These are phyloP conservation scores for Helenozyma baotianmanensis DNA, from an alignment of 805 yeast genomes.

Conservation along the genomic window DNA sequence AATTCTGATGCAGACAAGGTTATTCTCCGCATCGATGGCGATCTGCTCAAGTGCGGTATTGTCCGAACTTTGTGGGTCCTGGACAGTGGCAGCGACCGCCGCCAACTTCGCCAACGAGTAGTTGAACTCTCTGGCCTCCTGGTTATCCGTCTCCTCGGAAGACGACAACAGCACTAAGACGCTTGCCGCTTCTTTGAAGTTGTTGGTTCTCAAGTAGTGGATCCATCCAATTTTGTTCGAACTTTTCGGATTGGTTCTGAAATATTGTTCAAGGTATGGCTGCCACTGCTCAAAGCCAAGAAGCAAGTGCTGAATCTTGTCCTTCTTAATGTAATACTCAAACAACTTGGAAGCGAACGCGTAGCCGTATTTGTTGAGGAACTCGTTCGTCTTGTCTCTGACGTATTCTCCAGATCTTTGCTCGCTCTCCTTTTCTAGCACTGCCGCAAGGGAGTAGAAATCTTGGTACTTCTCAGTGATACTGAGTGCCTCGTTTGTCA, in stretches of 20 bases:
- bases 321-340: conserved; percentile 49
- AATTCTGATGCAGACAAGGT: conserved; percentile 44
- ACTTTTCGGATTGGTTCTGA: conserved; percentile 36
- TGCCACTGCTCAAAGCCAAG: conserved; percentile 53
- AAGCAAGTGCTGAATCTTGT: conserved; percentile 51
- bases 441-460: conserved; percentile 56
- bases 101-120: conserved; percentile 71
- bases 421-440: conserved; percentile 32
- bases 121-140: conserved; percentile 48
- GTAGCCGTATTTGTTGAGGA: conserved; percentile 60
- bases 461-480: conserved; percentile 67
- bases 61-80: conserved; percentile 1
- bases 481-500: conserved; percentile 50
- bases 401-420: conserved; percentile 14
- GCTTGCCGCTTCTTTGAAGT: conserved; percentile 47
- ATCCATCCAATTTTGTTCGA: conserved; percentile 70
- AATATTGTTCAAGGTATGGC: conserved; percentile 46
- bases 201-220: conserved; percentile 48
- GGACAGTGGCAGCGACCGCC: conserved; percentile 39
- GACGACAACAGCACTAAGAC: conserved; percentile 42
- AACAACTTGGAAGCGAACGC: conserved; percentile 65
- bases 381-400: conserved; percentile 38
- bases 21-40: conserved; percentile 41
- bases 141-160: conserved; percentile 31
- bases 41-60: conserved; percentile 7